Evolutionary conservation across 2,329 filamentous ascomycete species (phyloP), one percentile per base, ranked within the genome.

Genomic region (Diaporthe sp.): DNA sequence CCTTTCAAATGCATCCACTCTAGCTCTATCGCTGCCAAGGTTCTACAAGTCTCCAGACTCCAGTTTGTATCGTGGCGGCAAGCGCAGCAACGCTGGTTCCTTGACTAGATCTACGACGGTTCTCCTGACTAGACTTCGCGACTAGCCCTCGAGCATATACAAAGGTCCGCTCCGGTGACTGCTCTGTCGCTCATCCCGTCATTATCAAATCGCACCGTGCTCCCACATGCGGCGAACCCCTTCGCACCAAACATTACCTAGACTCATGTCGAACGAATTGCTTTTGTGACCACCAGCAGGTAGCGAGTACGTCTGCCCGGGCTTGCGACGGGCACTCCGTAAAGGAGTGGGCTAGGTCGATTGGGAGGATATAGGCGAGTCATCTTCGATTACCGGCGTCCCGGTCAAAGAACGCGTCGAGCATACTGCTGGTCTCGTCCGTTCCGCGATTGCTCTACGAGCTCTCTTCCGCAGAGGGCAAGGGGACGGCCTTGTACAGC

Each of bases 401-500:
- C 51, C 34, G n/a, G 25, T 28, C 37, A 46, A 34, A 25, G 19
- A 13, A 12, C 37, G 34, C 19, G 17, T 34, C 46, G 22, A 71
- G 25, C 51, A 57, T n/a, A n/a, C 8, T 22, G 51, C 37, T 9
- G 15, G n/a, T 42, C 31, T 25, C n/a, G 46, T 25, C 39, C n/a
- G 46, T 39, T 28, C 71, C 46, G 34, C n/a, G 46, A 53, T 12
- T 9, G n/a, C 60, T 28, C 75, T 80, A 84, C 79, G 82, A 82
- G 39, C 78, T 79, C 5, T 84, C 91, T 42, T 91, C 90, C 9
- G 90, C 86, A 10, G 86, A 86, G 12, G 93, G 92, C 76, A 96
- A 86, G 39, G 92, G 89, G 76, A 96, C 92, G 10, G 94, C 93
- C 79, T 90, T 90, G 86, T 97, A 97, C 37, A 97, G 88, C 57